Evolutionary conservation across 2,329 filamentous ascomycete genomes (phyloP).

Genomic region (Arthrinium phaeospermum): DNA sequence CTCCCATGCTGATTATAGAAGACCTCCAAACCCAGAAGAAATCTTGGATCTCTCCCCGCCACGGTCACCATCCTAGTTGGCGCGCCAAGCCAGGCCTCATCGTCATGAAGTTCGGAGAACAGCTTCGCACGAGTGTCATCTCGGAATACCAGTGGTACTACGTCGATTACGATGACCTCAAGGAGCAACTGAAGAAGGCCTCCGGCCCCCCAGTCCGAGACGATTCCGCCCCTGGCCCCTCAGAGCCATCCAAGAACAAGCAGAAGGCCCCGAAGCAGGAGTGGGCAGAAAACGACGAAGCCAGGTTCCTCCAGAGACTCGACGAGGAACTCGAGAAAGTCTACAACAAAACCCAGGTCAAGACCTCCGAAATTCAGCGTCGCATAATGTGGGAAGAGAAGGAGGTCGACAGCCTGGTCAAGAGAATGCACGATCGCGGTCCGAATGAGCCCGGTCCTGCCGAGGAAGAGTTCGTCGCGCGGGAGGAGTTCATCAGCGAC

Average conservation of each 20-base stretch:
- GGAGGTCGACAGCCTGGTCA: constrained; percentile 69
- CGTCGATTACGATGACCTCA: constrained; percentile 95
- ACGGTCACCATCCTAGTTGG: constrained; percentile 27
- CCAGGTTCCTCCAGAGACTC: constrained; percentile 82
- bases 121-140: constrained; percentile 93
- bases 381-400: constrained; percentile 92
- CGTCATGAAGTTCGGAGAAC: constrained; percentile 90
- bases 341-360: constrained; percentile 95
- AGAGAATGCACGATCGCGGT: constrained; percentile 69
- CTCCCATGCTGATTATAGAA: constrained; percentile 58
- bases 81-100: constrained; percentile 54
- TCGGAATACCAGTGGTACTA: constrained; percentile 99
- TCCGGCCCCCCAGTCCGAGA: constrained; percentile 52
- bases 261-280: constrained; percentile 53
- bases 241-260: constrained; percentile 37
- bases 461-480: constrained; percentile 91
- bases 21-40: constrained; percentile 30
- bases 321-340: constrained; percentile 97
- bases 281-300: constrained; percentile 94
- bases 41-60: constrained; percentile 30
- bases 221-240: constrained; percentile 45
- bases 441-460: constrained; percentile 65
- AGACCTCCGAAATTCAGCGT: constrained; percentile 92
- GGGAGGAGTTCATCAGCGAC: constrained; percentile 95
- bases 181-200: constrained; percentile 80